phyloP scores from a whole-genome alignment of 2,329 filamentous ascomycete genomes.

The Phyllosticta citrichinensis region DNA sequence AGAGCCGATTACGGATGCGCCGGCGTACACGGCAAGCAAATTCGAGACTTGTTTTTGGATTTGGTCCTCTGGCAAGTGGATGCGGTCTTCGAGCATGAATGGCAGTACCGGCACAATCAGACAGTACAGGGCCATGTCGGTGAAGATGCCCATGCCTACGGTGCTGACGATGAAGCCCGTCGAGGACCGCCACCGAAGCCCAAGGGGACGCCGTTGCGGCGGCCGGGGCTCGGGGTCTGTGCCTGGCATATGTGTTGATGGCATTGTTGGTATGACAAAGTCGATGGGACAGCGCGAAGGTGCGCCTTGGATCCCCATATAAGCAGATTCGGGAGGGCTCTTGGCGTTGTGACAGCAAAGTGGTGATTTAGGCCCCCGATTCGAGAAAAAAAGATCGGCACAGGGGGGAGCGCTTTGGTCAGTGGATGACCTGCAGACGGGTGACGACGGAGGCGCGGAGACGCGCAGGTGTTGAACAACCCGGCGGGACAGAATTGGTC shows the following conservation, averaged over 20 bases:
- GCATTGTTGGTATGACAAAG: constrained; percentile 8
- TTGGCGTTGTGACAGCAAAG: neutral
- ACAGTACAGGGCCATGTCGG: constrained; percentile 51
- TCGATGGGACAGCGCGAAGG: constrained; percentile 3
- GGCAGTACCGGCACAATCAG: constrained; percentile 50
- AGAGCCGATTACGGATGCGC: constrained; percentile 41
- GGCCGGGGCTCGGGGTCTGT: neutral
- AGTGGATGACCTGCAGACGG: neutral
- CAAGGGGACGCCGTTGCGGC: constrained; percentile 9
- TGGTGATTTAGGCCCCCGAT: neutral
- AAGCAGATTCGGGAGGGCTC: neutral
- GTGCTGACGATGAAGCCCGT: constrained; percentile 50
- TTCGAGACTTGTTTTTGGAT: constrained; percentile 45
- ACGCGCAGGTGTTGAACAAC: neutral
- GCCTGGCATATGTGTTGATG: constrained; percentile 6
- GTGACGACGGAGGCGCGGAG: neutral
- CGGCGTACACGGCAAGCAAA: constrained; percentile 46
- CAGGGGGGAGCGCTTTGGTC: neutral
- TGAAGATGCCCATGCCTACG: constrained; percentile 46
- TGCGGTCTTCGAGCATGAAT: constrained; percentile 44
- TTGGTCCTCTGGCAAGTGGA: constrained; percentile 37
- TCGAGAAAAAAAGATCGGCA: neutral
- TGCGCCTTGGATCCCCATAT: constrained; percentile 8
- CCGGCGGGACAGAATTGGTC: neutral
- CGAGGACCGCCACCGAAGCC: constrained; percentile 46